Conservation (phyloP, 2,329 filamentous ascomycete genomes). For the Fusarium verrucosum region DNA sequence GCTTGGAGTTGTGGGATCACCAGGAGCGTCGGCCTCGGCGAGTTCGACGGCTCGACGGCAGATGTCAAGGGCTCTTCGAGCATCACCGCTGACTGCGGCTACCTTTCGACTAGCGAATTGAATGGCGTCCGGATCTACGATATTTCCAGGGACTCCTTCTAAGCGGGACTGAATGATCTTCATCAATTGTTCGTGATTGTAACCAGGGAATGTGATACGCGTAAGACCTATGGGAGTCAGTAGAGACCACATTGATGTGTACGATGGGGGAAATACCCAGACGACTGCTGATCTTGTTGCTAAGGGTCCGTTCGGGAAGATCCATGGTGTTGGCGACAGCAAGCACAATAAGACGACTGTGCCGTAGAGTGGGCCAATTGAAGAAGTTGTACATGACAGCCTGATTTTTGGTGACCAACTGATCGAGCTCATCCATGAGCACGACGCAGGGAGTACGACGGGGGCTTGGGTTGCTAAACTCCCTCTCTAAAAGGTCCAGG, state of each 20-base stretch:
- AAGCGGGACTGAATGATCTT: conserved; percentile 96
- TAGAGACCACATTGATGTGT: not conserved
- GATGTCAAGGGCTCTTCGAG: conserved; percentile 90
- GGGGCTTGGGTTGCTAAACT: conserved; percentile 92
- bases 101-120: conserved; percentile 98
- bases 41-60: conserved; percentile 95
- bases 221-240: conserved; percentile 69
- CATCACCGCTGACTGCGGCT: conserved; percentile 94
- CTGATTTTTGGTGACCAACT: conserved; percentile 97
- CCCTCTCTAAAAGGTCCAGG: conserved; percentile 86
- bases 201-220: conserved; percentile 95
- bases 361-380: conserved; percentile 94
- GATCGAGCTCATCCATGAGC: conserved; percentile 97
- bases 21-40: conserved; percentile 75
- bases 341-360: conserved; percentile 92
- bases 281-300: conserved; percentile 97
- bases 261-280: conserved; percentile 58
- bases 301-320: conserved; percentile 91
- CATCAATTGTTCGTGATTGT: conserved; percentile 97
- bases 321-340: conserved; percentile 99
- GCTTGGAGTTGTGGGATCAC: conserved; percentile 69
- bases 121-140: conserved; percentile 91
- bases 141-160: conserved; percentile 84
- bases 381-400: conserved; percentile 99
- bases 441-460: conserved; percentile 94